These are phyloP conservation scores for Suillus brevipes DNA, from an alignment of 768 basidiomycete species.

Conservation along the genomic window DNA sequence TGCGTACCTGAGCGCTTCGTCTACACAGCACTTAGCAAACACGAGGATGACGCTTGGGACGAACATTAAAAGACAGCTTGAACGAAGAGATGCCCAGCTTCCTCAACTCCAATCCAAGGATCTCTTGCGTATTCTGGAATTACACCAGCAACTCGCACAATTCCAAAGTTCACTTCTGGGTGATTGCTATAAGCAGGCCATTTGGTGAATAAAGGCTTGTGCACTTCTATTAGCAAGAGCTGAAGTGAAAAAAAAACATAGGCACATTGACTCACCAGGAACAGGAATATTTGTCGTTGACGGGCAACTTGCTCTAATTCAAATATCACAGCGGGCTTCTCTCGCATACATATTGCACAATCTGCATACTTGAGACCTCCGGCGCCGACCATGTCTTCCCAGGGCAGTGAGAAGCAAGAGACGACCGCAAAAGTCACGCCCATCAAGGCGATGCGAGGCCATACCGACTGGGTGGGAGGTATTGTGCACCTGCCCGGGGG, in stretches of 20 bases:
- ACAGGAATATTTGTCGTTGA: background rate
- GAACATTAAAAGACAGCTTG: background rate
- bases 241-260: background rate
- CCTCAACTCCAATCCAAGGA: background rate
- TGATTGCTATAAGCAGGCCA: background rate
- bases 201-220: background rate
- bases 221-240: accelerated
- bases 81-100: background rate
- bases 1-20: too few species aligned
- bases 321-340: too few species aligned
- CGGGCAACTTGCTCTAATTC: too few species aligned
- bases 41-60: too few species aligned
- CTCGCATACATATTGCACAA: background rate
- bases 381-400: too few species aligned
- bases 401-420: too few species aligned
- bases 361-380: too few species aligned
- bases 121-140: background rate
- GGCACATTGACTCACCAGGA: background rate
- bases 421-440: too few species aligned
- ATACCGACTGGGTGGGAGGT: background rate
- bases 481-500: background rate
- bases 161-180: too few species aligned
- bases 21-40: too few species aligned
- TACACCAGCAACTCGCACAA: too few species aligned
- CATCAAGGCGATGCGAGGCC: too few species aligned